Evolutionary conservation across 2,329 filamentous ascomycete species (phyloP).

Genomic region (Venturia carpophila): DNA sequence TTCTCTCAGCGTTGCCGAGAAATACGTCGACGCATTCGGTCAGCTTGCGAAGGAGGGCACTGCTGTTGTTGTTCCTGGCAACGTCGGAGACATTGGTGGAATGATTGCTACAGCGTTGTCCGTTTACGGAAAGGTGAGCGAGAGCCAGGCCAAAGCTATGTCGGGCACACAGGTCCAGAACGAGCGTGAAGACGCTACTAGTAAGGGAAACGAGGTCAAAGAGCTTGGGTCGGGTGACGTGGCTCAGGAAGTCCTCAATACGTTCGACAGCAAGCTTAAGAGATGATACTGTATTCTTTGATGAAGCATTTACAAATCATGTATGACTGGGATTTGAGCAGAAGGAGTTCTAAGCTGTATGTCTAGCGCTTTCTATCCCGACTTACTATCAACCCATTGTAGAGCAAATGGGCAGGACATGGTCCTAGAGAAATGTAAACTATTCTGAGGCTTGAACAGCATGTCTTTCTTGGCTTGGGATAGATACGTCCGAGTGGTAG

Average conservation of each 20-base stretch:
- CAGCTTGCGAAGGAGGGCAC: constrained; percentile 93
- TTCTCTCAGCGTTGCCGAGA: constrained; percentile 84
- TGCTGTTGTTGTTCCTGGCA: constrained; percentile 88
- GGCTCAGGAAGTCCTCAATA: not conserved
- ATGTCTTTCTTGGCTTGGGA: too few relatives aligned
- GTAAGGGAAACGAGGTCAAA: not conserved
- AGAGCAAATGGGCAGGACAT: not conserved
- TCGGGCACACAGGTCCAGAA: not conserved
- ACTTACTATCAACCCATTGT: not conserved
- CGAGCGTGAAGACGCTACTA: not conserved
- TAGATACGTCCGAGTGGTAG: too few relatives aligned
- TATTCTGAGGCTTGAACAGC: not conserved
- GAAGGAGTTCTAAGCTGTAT: not conserved
- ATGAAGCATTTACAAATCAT: not conserved
- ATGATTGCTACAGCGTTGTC: constrained; percentile 97
- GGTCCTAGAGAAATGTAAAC: not conserved
- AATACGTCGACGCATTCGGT: constrained; percentile 92
- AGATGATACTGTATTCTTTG: not conserved
- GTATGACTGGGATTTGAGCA: not conserved
- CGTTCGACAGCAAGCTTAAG: constrained; percentile 4
- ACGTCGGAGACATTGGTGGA: constrained; percentile 88
- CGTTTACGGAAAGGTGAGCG: constrained; percentile 82
- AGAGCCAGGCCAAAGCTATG: constrained; percentile 13
- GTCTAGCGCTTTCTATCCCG: constrained; percentile 5
- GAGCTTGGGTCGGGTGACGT: constrained; percentile 6